phyloP scores from a whole-genome alignment of 78 protist genomes.

The Guillardia theta region DNA sequence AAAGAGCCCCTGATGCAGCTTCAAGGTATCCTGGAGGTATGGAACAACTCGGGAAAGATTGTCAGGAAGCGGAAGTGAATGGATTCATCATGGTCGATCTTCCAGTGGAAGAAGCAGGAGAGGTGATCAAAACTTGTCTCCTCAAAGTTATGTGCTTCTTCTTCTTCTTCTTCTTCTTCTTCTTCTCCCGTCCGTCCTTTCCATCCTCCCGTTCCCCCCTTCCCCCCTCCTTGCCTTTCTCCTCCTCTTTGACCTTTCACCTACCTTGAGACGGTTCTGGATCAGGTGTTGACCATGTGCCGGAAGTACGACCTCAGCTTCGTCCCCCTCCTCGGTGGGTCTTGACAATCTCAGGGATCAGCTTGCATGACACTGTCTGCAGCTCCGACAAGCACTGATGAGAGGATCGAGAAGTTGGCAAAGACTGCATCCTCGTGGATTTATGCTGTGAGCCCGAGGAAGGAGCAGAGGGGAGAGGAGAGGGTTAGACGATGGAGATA shows the following conservation, averaged over 20 bases:
- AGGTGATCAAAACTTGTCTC: not conserved
- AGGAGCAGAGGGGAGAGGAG: too few relatives aligned
- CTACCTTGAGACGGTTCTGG: too few relatives aligned
- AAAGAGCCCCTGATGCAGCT: too few relatives aligned
- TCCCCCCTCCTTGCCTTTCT: not conserved
- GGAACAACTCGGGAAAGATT: not conserved
- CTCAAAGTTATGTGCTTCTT: not conserved
- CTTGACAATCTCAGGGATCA: too few relatives aligned
- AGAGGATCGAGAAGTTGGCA: slow-evolving; percentile 48
- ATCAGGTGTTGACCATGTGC: slow-evolving; percentile 6
- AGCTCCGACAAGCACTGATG: slow-evolving; percentile 47
- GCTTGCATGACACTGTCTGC: too few relatives aligned
- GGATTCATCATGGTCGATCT: slow-evolving; percentile 85
- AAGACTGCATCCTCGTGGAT: slow-evolving; percentile 30
- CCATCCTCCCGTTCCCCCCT: not conserved
- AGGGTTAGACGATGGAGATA: too few relatives aligned
- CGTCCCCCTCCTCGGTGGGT: slow-evolving; percentile 27
- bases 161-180: not conserved
- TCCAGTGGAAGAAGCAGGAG: slow-evolving; percentile 72
- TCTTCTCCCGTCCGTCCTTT: not conserved
- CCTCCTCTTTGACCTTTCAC: too few relatives aligned
- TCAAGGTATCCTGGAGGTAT: slow-evolving; percentile 51
- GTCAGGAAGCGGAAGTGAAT: not conserved
- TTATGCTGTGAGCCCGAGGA: too few relatives aligned
- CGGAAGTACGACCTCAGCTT: not conserved